phyloP scores from a whole-genome alignment of 2,329 filamentous ascomycete species.

The Ophiostoma sp. region DNA sequence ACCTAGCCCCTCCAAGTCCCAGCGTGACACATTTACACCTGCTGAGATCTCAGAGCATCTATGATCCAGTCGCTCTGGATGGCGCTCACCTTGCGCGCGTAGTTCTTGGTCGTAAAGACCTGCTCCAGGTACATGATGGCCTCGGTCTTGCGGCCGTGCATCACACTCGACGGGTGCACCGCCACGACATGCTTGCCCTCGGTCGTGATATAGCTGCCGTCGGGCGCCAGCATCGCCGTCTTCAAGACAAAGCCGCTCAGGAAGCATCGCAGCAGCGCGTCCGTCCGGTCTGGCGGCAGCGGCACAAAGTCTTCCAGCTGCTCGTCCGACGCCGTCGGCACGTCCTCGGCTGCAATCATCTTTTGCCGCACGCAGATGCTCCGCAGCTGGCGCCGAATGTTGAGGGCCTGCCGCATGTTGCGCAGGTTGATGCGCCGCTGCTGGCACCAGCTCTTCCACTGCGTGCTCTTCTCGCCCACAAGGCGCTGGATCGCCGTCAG shows the following conservation, averaged over 20 bases:
- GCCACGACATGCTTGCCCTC: slow-evolving; percentile 56
- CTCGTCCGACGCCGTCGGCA: slow-evolving; percentile 15
- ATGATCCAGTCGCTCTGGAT: slow-evolving; percentile 57
- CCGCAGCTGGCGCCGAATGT: slow-evolving; percentile 58
- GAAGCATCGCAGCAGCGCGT: slow-evolving; percentile 55
- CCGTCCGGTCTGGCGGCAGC: slow-evolving; percentile 49
- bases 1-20: background rate
- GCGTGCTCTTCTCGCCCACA: slow-evolving; percentile 47
- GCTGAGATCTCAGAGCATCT: slow-evolving; percentile 40
- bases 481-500: slow-evolving; percentile 60
- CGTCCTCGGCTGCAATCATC: slow-evolving; percentile 40
- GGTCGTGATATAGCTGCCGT: slow-evolving; percentile 56
- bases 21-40: background rate
- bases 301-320: slow-evolving; percentile 53
- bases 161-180: slow-evolving; percentile 58
- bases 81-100: slow-evolving; percentile 60
- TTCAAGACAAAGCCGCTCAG: slow-evolving; percentile 56
- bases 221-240: slow-evolving; percentile 56
- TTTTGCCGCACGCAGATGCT: slow-evolving; percentile 50
- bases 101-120: slow-evolving; percentile 61
- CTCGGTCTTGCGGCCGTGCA: slow-evolving; percentile 59
- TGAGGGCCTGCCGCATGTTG: slow-evolving; percentile 58
- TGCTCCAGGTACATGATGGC: slow-evolving; percentile 65
- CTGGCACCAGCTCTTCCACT: slow-evolving; percentile 55
- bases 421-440: slow-evolving; percentile 52